Evolutionary conservation across 805 yeast genomes (phyloP).

Genomic region (Saturnispora galanensis): DNA sequence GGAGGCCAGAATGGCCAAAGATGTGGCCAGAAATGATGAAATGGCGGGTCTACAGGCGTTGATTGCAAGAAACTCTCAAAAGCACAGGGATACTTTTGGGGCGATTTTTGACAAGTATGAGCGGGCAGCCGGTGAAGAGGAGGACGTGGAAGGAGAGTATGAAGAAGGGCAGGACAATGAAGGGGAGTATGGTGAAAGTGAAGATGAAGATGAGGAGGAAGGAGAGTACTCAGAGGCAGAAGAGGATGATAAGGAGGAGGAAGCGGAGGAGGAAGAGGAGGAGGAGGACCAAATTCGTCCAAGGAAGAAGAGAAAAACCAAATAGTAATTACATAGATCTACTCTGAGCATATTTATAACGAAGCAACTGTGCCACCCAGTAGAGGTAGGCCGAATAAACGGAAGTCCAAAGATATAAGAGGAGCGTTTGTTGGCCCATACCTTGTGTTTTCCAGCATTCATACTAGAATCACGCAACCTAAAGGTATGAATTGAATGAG

Average conservation of each 20-base stretch:
- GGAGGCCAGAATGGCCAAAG: constrained; percentile 54
- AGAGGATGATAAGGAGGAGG: constrained; percentile 3
- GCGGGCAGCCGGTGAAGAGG: background rate
- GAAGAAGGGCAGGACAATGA: too few relatives aligned
- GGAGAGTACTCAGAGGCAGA: background rate
- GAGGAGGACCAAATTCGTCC: background rate
- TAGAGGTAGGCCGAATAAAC: too few relatives aligned
- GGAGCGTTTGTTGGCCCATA: too few relatives aligned
- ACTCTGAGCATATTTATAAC: background rate
- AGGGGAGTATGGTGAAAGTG: constrained; percentile 1
- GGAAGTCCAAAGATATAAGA: too few relatives aligned
- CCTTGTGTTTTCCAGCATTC: too few relatives aligned
- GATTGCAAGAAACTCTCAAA: constrained; percentile 5
- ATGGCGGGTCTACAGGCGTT: constrained; percentile 3
- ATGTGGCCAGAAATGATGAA: constrained; percentile 1
- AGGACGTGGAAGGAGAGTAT: background rate
- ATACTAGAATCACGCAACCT: too few relatives aligned
- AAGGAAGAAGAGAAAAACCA: constrained; percentile 3
- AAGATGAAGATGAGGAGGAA: background rate
- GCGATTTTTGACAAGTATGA: constrained; percentile 6
- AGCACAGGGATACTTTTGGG: constrained; percentile 4
- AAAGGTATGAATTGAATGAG: too few relatives aligned
- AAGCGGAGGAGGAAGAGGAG: background rate
- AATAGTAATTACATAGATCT: background rate
- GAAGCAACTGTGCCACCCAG: too few relatives aligned